Evolutionary conservation across 371 early-diverging fungal species (phyloP), one percentile per base, ranked within the genome.

Genomic region (Encephalitozoon intestinalis): DNA sequence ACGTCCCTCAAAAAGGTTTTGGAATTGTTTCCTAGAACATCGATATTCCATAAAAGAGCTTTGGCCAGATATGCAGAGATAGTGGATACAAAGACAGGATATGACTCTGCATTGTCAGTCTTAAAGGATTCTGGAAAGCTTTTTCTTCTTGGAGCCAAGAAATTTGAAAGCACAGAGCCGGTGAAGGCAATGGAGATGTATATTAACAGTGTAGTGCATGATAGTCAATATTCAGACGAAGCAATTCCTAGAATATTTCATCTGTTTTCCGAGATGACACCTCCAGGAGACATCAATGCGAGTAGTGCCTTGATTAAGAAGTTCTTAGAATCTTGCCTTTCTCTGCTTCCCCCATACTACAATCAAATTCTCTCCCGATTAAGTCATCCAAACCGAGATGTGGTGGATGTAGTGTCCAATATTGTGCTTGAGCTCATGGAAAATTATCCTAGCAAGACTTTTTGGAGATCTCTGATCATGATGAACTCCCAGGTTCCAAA

Each of bases 221-320:
- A 76, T 18, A 75, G 37, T 9, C 43, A 68, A 31, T 73, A 75
- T 52, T 73, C 67, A 43, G 70, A 79, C 40, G 85, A 81, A 52
- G 74, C 79, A 8, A 52, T 85, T 34, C 85, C 85, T 2, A 71
- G 73, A 44, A 70, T 85, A 31, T 82, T 85, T 26, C 82, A 85
- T 53, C 34, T 79, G 26, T 31, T 82, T 23, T 52, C 68, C 53
- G 69, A 78, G 31, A 75, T 69, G 31, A 63, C 25, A 2, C 49
- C 70, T 8, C 30, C 54, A 15, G 65, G n/a, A 28, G 23, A 49
- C 11, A 41, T 69, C 21, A 68, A 63, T 44, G 70, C 63, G 34
- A 26, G 54, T 23, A 31, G 66, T 4, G 21, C 46, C 5, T 37
- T 67, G 18, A 51, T 78, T 31, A 31, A 21, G 70, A 30, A 44